A percentile compares a stretch with the other conserved stretches of the same genome.
phyloP scores from a whole-genome alignment of 2,329 filamentous ascomycete species.

The Fusarium equiseti region DNA sequence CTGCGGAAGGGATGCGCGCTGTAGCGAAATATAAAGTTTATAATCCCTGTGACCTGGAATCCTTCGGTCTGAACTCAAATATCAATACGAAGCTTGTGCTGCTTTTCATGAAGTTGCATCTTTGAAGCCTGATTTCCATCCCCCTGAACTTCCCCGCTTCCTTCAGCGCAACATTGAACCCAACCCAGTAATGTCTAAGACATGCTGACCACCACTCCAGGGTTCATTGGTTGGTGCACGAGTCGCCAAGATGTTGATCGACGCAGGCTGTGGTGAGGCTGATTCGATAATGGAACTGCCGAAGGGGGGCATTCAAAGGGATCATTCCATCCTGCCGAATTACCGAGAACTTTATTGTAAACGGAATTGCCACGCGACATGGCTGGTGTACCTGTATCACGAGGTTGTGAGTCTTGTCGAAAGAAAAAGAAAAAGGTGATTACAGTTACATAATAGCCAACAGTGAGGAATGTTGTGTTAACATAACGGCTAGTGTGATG shows the following conservation, averaged over 20 bases:
- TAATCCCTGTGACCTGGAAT: neutral
- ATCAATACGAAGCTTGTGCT: neutral
- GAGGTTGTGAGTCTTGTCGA: neutral
- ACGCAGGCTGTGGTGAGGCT: neutral
- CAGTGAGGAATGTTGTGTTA: neutral
- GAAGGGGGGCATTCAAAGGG: neutral
- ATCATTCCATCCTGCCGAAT: neutral
- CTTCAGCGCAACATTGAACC: neutral
- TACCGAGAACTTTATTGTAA: neutral
- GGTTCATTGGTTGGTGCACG: neutral
- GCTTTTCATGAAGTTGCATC: no score
- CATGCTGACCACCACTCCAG: neutral
- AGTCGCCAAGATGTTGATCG: neutral
- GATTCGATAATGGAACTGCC: neutral
- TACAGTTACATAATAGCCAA: neutral
- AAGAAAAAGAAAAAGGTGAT: neutral
- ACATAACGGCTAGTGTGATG: neutral
- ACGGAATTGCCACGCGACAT: no score
- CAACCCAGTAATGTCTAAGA: neutral
- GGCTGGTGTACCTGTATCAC: neutral
- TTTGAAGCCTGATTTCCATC: neutral
- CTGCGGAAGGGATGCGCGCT: no score
- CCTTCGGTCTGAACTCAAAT: neutral
- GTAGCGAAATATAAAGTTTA: neutral
- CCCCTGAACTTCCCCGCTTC: neutral